Evolutionary conservation across 2,329 filamentous ascomycete genomes (phyloP), one percentile per base, ranked within the genome.

Genomic region (Penicillium sp.): DNA sequence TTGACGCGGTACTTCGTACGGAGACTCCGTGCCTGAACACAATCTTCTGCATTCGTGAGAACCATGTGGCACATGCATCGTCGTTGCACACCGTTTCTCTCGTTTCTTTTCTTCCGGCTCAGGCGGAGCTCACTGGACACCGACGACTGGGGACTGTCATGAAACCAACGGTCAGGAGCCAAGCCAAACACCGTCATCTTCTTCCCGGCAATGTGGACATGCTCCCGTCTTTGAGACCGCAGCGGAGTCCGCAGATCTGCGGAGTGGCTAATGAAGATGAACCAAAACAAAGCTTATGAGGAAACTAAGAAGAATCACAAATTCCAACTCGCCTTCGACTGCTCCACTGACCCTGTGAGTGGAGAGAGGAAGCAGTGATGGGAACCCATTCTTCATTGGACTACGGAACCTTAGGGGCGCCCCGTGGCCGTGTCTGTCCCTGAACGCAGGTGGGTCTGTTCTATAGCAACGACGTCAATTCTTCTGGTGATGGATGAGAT

Each of bases 231-330:
- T 29, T 26, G 14, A 23, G 23, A 26, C 13, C 35, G 22, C 32
- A 20, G 30, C 30, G 31, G 29, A 42, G 22, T 9, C 31, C 20
- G 40, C 26, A 26, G 50, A 52, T 52, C 45, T 39, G 35, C 45
- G 26, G 28, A 41, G 32, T 49, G 43, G 38, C 32, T 44, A 51
- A 52, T 52, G 45, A 51, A 17, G 45, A 52, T 45, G 31, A 17
- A n/a, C 50, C 32, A 35, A 6, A 18, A 28, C 11, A 34, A 47
- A 49, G 49, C 46, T 50, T 47, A 49, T 39, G 40, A 35, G 18
- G 13, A 39, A 18, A 11, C 25, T 27, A 6, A 27, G 25, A n/a
- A 11, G n/a, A n/a, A 4, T 11, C 25, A 9, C 25, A 11, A 27
- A 11, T 27, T 11, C 12, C 25, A 27, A 6, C 6, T 6, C n/a